Base-by-base conservation (phyloP, 2,329 filamentous ascomycete genomes). In the Sporothrix phasma region DNA sequence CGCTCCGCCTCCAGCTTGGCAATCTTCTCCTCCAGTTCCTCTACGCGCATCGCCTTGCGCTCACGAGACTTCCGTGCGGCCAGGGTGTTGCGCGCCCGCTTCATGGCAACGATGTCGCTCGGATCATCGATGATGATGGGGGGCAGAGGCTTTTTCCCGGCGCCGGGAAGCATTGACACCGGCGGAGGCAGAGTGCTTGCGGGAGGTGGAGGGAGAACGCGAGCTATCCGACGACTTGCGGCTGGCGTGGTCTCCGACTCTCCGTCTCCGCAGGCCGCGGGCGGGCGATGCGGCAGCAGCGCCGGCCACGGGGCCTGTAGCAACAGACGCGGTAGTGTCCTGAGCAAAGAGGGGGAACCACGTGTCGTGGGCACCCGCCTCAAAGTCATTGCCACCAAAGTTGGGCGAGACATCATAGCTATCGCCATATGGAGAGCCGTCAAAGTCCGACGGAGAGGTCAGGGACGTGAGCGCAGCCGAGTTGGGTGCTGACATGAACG, bases 11-110 rank as follows among this genome's bases (percentile, higher is more conserved):
- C 81, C 31, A 93, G 78, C 73, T 88, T 85, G 19, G 79, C 81
- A 71, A 96, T 92, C 71, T 84, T 81, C 45, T 82, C 82, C 78
- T 95, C 89, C 53, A 96, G 80, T 65, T 86, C 84, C 64, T 89
- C 86, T 66, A 93, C 81, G 69, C 87, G 84, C 73, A 88, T 82
- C 64, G 90, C 86, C 79, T 96, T 96, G 69, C 91, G 88, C 72
- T 91, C 88, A 61, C 93, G 88, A 66, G 92, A 96, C 78, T 96
- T 96, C 69, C 93, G 91, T 71, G 93, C 93, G 19, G 93, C 93
- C 74, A 95, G 84, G 8, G 92, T 96, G 75, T 97, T 97, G 69
- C 92, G 88, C 60, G 92, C 92, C 74, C 93, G 89, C 86, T 97
- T 97, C 81, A 92, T 84, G 22, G 90, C 91, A n/a, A 88, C 74